A percentile compares a stretch with the other conserved stretches of the same genome.
phyloP scores from a whole-genome alignment of 2,329 filamentous ascomycete species.

The Fusarium protoensiforme region DNA sequence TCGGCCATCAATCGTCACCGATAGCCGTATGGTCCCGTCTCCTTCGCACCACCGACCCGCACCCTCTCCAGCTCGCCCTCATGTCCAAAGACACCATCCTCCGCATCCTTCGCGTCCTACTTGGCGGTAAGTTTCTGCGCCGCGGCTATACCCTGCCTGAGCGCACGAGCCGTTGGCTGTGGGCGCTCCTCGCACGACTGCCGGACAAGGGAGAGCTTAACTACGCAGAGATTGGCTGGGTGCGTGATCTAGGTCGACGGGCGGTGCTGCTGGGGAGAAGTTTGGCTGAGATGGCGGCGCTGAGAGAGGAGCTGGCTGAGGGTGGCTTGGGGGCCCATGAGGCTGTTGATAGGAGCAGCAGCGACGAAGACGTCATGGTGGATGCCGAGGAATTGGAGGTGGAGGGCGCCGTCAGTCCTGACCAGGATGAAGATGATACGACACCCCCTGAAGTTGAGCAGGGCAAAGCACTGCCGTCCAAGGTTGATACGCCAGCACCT shows the following conservation, averaged over 20 bases:
- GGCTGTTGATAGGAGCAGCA: conserved; percentile 58
- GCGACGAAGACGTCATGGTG: conserved; percentile 51
- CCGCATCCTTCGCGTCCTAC: conserved; percentile 73
- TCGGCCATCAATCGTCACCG: conserved; percentile 61
- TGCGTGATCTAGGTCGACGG: conserved; percentile 83
- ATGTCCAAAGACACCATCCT: conserved; percentile 76
- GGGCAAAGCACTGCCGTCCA: conserved; percentile 10
- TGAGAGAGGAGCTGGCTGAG: conserved; percentile 56
- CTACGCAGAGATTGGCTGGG: conserved; percentile 78
- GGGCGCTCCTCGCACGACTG: conserved; percentile 81
- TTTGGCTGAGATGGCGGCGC: conserved; percentile 62
- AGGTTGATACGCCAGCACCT: background rate
- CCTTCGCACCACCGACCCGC: conserved; percentile 65
- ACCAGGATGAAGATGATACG: conserved; percentile 22
- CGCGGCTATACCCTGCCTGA: conserved; percentile 69
- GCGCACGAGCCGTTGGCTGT: conserved; percentile 84
- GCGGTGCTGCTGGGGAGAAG: conserved; percentile 72
- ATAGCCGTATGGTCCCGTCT: conserved; percentile 64
- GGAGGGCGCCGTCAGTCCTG: conserved; percentile 40
- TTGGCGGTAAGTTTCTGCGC: conserved; percentile 71
- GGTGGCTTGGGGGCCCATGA: conserved; percentile 56
- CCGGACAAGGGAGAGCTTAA: conserved; percentile 80
- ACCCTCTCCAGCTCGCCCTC: conserved; percentile 68
- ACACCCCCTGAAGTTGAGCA: conserved; percentile 6
- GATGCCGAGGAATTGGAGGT: conserved; percentile 47